Conservation (phyloP, 257 asterid species). For the Primulina eburnea region DNA sequence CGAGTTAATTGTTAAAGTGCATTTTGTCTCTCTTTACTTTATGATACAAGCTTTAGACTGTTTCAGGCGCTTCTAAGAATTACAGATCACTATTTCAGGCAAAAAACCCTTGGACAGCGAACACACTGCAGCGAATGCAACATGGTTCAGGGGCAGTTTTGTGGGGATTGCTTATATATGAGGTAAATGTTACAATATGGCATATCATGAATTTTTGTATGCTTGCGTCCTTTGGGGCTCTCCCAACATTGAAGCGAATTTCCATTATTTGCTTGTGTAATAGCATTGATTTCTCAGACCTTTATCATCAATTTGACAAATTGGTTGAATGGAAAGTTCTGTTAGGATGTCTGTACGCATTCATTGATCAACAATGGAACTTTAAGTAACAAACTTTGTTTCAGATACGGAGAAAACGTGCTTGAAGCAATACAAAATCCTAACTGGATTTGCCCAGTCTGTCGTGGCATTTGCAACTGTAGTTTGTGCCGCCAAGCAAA, state of each 20-base stretch:
- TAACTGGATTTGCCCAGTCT: conserved; percentile 82
- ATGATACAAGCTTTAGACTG: background rate
- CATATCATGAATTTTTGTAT: background rate
- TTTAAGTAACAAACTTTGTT: conserved; percentile 2
- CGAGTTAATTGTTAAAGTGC: background rate
- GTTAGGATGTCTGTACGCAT: background rate
- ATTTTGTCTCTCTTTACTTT: background rate
- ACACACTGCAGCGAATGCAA: conserved; percentile 74
- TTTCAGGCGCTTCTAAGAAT: background rate
- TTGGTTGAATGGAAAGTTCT: background rate
- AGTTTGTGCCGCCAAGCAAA: conserved; percentile 94
- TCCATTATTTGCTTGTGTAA: background rate
- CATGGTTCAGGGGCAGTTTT: conserved; percentile 91
- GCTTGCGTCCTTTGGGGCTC: background rate
- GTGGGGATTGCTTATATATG: conserved; percentile 97
- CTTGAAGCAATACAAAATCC: conserved; percentile 82
- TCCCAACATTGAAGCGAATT: background rate
- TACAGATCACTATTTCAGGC: conserved; percentile 51
- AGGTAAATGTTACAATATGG: conserved; percentile 41
- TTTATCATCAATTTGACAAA: background rate
- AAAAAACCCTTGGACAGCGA: conserved; percentile 89
- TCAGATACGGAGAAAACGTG: conserved; percentile 92
- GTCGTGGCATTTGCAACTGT: conserved; percentile 98
- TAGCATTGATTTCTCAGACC: background rate
- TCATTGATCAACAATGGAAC: background rate